Percentiles rank a stretch among this genome's conserved stretches.
Evolutionary conservation across 805 yeast genomes (phyloP).

Genomic region (Lachancea waltii): DNA sequence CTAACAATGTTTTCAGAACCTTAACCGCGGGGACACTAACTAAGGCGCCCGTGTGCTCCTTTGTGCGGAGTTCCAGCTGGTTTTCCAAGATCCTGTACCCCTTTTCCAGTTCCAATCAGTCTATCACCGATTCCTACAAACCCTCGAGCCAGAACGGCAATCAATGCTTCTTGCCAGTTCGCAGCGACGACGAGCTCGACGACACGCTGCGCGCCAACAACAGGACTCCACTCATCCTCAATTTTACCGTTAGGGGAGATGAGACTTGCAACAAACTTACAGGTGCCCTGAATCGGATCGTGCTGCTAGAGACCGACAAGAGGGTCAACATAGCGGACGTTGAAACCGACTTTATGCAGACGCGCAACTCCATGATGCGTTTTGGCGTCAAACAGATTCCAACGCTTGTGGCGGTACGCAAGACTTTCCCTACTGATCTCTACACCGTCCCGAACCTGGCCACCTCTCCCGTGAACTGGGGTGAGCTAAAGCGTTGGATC

Average conservation of each 20-base stretch:
- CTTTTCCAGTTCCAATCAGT: constrained; percentile 8
- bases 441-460: constrained; percentile 29
- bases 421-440: constrained; percentile 50
- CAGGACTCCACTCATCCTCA: constrained; percentile 58
- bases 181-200: constrained; percentile 54
- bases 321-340: constrained; percentile 61
- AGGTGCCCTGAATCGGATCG: constrained; percentile 48
- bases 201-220: constrained; percentile 40
- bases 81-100: constrained; percentile 13
- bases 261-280: constrained; percentile 56
- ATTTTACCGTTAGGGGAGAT: constrained; percentile 67
- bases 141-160: constrained; percentile 11
- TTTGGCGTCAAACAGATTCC: constrained; percentile 56
- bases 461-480: constrained; percentile 38
- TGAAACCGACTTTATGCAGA: constrained; percentile 61
- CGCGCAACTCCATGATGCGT: constrained; percentile 49
- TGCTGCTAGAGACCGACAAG: constrained; percentile 43
- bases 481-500: constrained; percentile 38
- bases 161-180: constrained; percentile 41
- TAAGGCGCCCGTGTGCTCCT: neutral
- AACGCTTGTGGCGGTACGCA: constrained; percentile 56
- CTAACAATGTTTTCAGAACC: too few relatives aligned
- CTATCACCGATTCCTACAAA: constrained; percentile 10
- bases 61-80: constrained; percentile 9
- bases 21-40: too few relatives aligned